Conservation (phyloP, 768 basidiomycete species). For the Amanita exitialis region DNA sequence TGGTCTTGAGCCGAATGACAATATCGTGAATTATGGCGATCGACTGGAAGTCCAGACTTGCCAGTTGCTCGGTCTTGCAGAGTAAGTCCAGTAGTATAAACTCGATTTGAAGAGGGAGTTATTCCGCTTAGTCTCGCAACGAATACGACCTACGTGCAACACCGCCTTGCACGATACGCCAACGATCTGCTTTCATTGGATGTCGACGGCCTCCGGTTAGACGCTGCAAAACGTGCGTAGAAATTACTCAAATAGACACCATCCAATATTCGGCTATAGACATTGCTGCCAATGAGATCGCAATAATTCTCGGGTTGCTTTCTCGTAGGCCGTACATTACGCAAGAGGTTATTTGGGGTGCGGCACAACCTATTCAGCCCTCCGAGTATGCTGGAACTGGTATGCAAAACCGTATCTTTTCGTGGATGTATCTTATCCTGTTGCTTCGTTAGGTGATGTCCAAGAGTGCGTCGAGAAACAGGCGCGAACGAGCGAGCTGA, state of each 20-base stretch:
- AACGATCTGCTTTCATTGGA: conserved; percentile 56
- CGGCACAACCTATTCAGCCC: conserved; percentile 44
- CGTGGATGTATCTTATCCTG: neutral
- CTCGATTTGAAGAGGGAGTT: neutral
- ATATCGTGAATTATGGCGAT: conserved; percentile 46
- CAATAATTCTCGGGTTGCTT: conserved; percentile 40
- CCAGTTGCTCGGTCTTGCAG: conserved; percentile 39
- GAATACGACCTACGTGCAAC: conserved; percentile 50
- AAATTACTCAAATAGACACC: neutral
- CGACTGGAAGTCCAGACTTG: conserved; percentile 49
- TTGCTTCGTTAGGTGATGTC: conserved; percentile 33
- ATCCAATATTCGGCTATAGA: conserved; percentile 23
- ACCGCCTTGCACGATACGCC: conserved; percentile 40
- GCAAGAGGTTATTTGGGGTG: conserved; percentile 49
- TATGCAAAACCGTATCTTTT: neutral
- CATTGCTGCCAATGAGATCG: conserved; percentile 41
- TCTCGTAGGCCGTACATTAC: conserved; percentile 41
- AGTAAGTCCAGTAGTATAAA: conserved; percentile 24
- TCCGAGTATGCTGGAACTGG: conserved; percentile 40
- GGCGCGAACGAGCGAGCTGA: neutral
- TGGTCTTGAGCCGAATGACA: conserved; percentile 39
- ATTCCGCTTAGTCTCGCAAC: conserved; percentile 43
- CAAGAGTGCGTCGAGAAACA: conserved; percentile 38
- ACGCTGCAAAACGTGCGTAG: conserved; percentile 51
- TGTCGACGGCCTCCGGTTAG: conserved; percentile 50